Percentiles rank a stretch among this genome's conserved stretches.
phyloP scores from a whole-genome alignment of 1,139 yeast genomes.

The Taphrina populina region DNA sequence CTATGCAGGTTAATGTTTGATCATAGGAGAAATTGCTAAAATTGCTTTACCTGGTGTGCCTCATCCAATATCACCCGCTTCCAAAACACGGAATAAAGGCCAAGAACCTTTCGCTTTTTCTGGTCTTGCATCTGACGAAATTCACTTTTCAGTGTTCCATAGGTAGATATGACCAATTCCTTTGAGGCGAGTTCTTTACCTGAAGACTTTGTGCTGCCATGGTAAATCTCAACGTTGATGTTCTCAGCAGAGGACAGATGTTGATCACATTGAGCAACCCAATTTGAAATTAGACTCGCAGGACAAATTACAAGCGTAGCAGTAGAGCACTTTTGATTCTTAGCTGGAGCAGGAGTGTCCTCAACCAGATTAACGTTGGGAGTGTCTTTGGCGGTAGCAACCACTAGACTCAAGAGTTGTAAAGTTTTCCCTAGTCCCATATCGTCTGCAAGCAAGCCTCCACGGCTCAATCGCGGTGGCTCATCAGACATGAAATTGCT shows the following conservation, averaged over 20 bases:
- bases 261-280: slow-evolving; percentile 75
- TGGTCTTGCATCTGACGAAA: slow-evolving; percentile 30
- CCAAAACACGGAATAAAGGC: slow-evolving; percentile 70
- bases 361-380: slow-evolving; percentile 4
- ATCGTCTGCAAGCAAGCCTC: slow-evolving; percentile 93
- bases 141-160: slow-evolving; percentile 82
- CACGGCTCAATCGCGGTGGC: slow-evolving; percentile 44
- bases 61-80: slow-evolving; percentile 84
- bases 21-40: background rate
- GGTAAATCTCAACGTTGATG: slow-evolving; percentile 54
- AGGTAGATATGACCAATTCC: slow-evolving; percentile 74
- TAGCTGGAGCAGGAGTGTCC: slow-evolving; percentile 2
- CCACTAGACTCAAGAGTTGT: slow-evolving; percentile 71
- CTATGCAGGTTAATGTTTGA: slow-evolving; percentile 44
- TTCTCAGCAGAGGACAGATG: slow-evolving; percentile 47
- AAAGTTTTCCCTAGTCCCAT: slow-evolving; percentile 97
- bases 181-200: slow-evolving; percentile 42
- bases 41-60: slow-evolving; percentile 68
- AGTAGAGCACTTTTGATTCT: slow-evolving; percentile 45
- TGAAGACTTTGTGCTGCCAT: slow-evolving; percentile 58
- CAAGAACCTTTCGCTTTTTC: slow-evolving; percentile 56
- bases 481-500: slow-evolving; percentile 27
- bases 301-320: slow-evolving; percentile 86
- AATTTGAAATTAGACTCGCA: slow-evolving; percentile 83
- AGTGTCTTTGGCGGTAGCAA: slow-evolving; percentile 41